These are phyloP conservation scores for Malassezia dermatis DNA, from an alignment of 1,284 basidiomycete genomes.

Conservation along the genomic window DNA sequence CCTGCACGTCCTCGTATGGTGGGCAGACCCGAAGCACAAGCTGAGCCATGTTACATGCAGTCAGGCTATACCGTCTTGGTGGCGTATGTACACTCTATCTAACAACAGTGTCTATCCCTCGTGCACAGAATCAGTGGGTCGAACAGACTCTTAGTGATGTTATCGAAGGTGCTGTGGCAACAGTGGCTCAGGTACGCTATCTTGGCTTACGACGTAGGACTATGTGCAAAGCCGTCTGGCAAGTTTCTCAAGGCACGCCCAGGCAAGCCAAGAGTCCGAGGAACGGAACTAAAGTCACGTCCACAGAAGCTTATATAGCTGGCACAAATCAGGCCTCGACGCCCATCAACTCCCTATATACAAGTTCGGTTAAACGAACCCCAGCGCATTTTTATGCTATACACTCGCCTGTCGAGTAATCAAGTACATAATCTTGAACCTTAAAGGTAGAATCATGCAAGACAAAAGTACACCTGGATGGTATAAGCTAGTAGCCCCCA, in stretches of 20 bases:
- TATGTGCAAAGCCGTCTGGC: slow-evolving; percentile 35
- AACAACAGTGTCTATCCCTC: slow-evolving; percentile 30
- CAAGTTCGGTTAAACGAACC: neutral
- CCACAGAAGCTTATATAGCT: neutral
- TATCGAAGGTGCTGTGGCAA: slow-evolving; percentile 34
- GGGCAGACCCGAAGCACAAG: slow-evolving; percentile 36
- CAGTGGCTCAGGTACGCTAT: slow-evolving; percentile 27
- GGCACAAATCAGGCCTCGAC: neutral
- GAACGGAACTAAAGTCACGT: neutral
- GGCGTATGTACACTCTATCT: slow-evolving; percentile 26
- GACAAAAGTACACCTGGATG: slow-evolving; percentile 5
- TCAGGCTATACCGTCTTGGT: slow-evolving; percentile 36
- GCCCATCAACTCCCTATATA: neutral
- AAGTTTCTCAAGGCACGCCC: neutral
- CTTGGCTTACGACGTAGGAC: slow-evolving; percentile 17
- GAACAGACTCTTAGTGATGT: slow-evolving; percentile 42
- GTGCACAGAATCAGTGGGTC: slow-evolving; percentile 42
- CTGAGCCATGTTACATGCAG: slow-evolving; percentile 38
- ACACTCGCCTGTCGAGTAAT: slow-evolving; percentile 5
- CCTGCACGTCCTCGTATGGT: slow-evolving; percentile 30
- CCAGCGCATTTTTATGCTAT: slow-evolving; percentile 12
- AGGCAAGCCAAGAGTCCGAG: neutral
- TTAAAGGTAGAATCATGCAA: neutral
- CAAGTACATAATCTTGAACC: neutral
- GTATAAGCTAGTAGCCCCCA: slow-evolving; percentile 9